Evolutionary conservation across 768 basidiomycete species (phyloP), one percentile per base, ranked within the genome.

Genomic region (Boletus reticuloceps): DNA sequence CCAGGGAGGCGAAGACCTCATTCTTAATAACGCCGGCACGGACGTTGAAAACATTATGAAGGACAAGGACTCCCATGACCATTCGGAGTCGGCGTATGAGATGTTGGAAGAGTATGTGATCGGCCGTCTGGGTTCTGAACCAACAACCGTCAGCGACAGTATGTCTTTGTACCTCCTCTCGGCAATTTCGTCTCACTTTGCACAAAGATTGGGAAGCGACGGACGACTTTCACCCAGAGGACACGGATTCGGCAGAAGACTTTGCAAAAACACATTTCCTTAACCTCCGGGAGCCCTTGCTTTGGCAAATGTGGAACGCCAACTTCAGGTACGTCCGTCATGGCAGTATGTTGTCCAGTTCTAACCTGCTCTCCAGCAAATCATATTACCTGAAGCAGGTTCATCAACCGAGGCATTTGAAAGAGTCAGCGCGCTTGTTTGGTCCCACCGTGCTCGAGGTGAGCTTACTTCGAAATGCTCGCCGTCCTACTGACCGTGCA

Each of bases 311-410:
- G 57, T 94, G 89, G 91, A 75, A 84, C 58, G 83, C 83, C 16
- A 89, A 94, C 70, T 97, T 91, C 67, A 89, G 85, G 88, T 85
- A 55, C 25, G 79, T 71, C 36, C n/a, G 19, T 6, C 2, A 19
- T 16, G 3, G 16, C 8, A n/a, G 36, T 27, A 8, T 22, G 6
- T 50, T 11, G 19, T 41, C 4, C 17, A 31, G 20, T 40, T 39
- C 58, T 54, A 13, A 59, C 22, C 37, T 27, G 29, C 42, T 52
- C 45, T 66, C 42, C 55, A 91, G 91, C 68, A 99, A 99, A 78
- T 83, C 89, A 5, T 98, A 94, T 71, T 99, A 99, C 69, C 77
- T 99, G 47, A 82, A 92, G 64, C 97, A 99, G 71, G 91, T 99
- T 0, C 97, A 99, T 71, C 94, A 98, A 69, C 96, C 97, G 2